Conservation (phyloP, 1,284 basidiomycete genomes). For the Microbotryomycetes sp. region DNA sequence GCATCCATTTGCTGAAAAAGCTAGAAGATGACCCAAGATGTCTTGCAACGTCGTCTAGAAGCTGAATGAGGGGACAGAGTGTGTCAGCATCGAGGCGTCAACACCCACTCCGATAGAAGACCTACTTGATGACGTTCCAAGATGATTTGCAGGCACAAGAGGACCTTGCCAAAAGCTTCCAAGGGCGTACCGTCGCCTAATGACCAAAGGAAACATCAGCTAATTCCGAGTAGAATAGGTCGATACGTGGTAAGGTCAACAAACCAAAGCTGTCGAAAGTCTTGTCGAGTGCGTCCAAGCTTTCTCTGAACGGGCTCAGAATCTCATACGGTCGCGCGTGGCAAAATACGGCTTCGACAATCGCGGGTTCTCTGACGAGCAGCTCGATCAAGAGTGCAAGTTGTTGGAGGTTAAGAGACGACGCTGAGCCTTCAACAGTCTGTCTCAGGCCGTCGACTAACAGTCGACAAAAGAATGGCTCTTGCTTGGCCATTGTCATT, state of each 20-base stretch:
- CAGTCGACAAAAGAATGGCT: too few relatives aligned
- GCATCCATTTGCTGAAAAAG: constrained; percentile 25
- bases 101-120: background rate
- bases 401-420: constrained; percentile 3
- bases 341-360: constrained; percentile 16
- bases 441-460: too few relatives aligned
- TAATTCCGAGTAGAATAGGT: too few relatives aligned
- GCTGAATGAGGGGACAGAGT: constrained; percentile 37
- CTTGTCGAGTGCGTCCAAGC: constrained; percentile 18
- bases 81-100: background rate
- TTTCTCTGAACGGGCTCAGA: constrained; percentile 12
- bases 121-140: constrained; percentile 39
- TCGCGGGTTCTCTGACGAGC: constrained; percentile 5
- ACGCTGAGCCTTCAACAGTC: background rate
- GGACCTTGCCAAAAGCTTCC: constrained; percentile 42
- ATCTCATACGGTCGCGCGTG: constrained; percentile 19
- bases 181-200: constrained; percentile 21
- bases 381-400: constrained; percentile 6
- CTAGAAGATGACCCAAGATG: constrained; percentile 34
- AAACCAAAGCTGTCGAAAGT: constrained; percentile 17
- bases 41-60: constrained; percentile 14
- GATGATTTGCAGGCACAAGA: constrained; percentile 41
- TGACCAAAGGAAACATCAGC: too few relatives aligned
- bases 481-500: too few relatives aligned
- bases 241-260: background rate